Percentiles rank a stretch among this genome's conserved stretches.
phyloP scores from a whole-genome alignment of 305 asterid species.

The Solanum hybrid region DNA sequence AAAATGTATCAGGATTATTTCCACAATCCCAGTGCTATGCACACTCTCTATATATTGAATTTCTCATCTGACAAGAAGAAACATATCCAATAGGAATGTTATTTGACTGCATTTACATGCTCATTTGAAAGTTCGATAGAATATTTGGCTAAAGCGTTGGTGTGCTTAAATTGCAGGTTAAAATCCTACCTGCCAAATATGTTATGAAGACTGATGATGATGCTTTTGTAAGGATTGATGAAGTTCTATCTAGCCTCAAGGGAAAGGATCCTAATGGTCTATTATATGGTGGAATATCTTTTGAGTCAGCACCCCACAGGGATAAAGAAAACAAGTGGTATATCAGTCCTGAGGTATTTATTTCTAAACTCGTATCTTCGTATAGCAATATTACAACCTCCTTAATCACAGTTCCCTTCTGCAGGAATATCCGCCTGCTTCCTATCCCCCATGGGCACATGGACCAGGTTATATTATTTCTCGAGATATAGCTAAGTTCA shows the following conservation, averaged over 20 bases:
- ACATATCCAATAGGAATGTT: not conserved
- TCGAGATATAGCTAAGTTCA: slow-evolving; percentile 66
- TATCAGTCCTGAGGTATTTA: slow-evolving; percentile 64
- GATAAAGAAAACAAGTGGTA: slow-evolving; percentile 84
- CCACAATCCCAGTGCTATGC: not conserved
- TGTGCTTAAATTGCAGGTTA: slow-evolving; percentile 34
- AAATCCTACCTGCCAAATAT: slow-evolving; percentile 61
- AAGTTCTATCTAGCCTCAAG: slow-evolving; percentile 57
- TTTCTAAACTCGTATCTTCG: not conserved
- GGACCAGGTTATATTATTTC: slow-evolving; percentile 92
- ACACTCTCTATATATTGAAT: not conserved
- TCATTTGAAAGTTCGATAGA: not conserved
- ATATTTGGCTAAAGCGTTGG: not conserved
- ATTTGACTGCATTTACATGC: not conserved
- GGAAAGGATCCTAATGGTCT: slow-evolving; percentile 45
- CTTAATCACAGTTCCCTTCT: slow-evolving; percentile 8
- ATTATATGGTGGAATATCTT: slow-evolving; percentile 64
- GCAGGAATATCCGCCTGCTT: slow-evolving; percentile 81
- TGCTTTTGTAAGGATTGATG: slow-evolving; percentile 88
- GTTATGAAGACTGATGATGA: slow-evolving; percentile 93
- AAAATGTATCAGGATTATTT: not conserved
- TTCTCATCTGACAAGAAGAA: not conserved
- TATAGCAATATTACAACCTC: not conserved
- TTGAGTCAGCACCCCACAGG: slow-evolving; percentile 73
- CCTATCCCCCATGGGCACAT: slow-evolving; percentile 94